Percentiles rank a stretch among this genome's conserved stretches.
These are phyloP conservation scores for Didymella glomerata DNA, from an alignment of 2,329 filamentous ascomycete species.

Conservation along the genomic window DNA sequence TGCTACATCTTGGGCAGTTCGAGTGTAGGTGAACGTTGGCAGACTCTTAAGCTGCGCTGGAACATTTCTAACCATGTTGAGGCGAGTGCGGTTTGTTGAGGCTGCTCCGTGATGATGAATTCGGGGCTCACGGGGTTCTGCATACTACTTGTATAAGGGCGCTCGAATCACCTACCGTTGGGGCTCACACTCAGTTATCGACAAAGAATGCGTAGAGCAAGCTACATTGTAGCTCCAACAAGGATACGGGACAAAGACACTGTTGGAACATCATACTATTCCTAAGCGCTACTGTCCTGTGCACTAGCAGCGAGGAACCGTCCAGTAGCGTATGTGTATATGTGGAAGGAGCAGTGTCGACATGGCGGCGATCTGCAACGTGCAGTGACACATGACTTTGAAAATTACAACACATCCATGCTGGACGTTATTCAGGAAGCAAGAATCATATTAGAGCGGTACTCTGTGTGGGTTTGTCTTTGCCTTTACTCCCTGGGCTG, in stretches of 20 bases:
- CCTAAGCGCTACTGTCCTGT: too few species aligned
- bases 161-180: background rate
- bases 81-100: background rate
- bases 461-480: background rate
- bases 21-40: conserved; percentile 1
- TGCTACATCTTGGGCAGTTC: background rate
- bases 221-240: background rate
- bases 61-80: background rate
- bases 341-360: too few species aligned
- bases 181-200: background rate
- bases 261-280: too few species aligned
- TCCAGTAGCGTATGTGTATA: too few species aligned
- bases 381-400: too few species aligned
- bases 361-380: too few species aligned
- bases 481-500: background rate
- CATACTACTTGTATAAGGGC: background rate
- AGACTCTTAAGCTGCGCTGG: background rate
- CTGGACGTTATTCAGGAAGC: too few species aligned
- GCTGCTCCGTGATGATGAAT: background rate
- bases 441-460: background rate
- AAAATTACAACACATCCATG: too few species aligned
- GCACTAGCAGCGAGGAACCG: too few species aligned
- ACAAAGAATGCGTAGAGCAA: conserved; percentile 1
- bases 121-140: too few species aligned
- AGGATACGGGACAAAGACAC: background rate